Base-by-base conservation (phyloP, 805 yeast genomes). In the Yarrowia sp. region DNA sequence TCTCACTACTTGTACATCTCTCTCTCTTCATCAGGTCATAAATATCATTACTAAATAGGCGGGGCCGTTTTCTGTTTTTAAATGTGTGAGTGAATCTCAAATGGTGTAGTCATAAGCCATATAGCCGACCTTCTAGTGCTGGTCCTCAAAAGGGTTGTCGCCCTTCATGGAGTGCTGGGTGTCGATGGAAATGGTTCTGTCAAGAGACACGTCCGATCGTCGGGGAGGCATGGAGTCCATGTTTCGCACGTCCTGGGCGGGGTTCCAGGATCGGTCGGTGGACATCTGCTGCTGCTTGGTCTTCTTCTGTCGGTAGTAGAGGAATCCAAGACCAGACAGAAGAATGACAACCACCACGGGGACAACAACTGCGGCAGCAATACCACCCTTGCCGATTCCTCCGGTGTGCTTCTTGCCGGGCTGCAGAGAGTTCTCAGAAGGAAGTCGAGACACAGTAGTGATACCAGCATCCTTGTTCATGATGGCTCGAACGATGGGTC, bases 331-430 rank as follows among this genome's bases (percentile, higher is more conserved):
- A 43, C 68, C 69, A 1, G 77, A 74, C 42, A 80, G 72, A 1
- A 73, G 70, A 20, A 72, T 69, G 20, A 77, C 73, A 3, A 74
- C 80, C 13, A 80, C 76, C 9, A 81, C 79, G 56, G 83, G 83
- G 12, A 80, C 81, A 24, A 81, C 77, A 14, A 81, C 83, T 14
- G 83, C 82, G 64, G 83, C 83, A 14, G 78, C 82, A 33, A 68
- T 46, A 9, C 68, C 68, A 15, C 70, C 70, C 53, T 52, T 60
- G 33, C 66, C 17, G 52, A 81, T 78, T 2, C 72, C 73, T 15
- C 61, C n/a, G 72, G 56, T 1, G 74, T 68, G 1, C 74, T 68
- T 15, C 72, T 55, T n/a, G 69, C 60, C n/a, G 68, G 67, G 8
- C 76, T 78, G 66, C 24, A 40, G 40, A 49, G 67, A 58, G 40